Percentiles rank a stretch among this genome's conserved stretches.
phyloP scores from a whole-genome alignment of 2,329 filamentous ascomycete genomes.

The Chrysoporthe deuterocubensis region DNA sequence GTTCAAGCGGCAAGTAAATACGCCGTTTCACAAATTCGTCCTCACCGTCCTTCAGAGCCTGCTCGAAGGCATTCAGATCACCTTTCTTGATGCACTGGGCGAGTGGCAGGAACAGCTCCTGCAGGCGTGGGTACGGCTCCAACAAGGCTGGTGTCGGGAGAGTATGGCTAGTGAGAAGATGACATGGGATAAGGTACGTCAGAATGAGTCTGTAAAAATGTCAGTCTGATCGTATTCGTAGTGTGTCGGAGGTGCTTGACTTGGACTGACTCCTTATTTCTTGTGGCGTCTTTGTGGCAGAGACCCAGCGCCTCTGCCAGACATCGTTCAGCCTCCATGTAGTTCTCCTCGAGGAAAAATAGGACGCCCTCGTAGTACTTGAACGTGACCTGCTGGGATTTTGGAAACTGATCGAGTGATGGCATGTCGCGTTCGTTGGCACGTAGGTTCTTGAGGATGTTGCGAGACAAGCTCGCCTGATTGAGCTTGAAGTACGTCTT shows the following conservation, averaged over 20 bases:
- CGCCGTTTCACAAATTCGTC: conserved; percentile 91
- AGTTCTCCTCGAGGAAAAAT: conserved; percentile 94
- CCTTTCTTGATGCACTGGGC: conserved; percentile 79
- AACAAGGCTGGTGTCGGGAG: conserved; percentile 77
- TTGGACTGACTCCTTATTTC: conserved; percentile 76
- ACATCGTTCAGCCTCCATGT: conserved; percentile 79
- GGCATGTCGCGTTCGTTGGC: conserved; percentile 83
- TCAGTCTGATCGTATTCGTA: conserved; percentile 31
- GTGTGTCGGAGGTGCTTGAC: conserved; percentile 2
- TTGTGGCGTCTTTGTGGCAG: conserved; percentile 72
- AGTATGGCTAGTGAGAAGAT: conserved; percentile 83
- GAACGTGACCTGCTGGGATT: conserved; percentile 91
- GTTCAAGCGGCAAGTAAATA: conserved; percentile 93
- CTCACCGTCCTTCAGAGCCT: conserved; percentile 78
- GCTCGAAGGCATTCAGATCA: conserved; percentile 82
- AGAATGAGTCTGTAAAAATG: conserved; percentile 71
- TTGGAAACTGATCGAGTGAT: conserved; percentile 76
- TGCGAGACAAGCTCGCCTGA: conserved; percentile 85
- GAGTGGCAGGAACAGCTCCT: conserved; percentile 78
- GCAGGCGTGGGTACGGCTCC: conserved; percentile 73
- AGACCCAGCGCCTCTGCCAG: conserved; percentile 81
- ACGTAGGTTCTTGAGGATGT: conserved; percentile 81
- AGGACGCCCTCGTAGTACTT: conserved; percentile 95
- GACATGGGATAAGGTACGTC: conserved; percentile 92
- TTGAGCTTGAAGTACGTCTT: conserved; percentile 98